These are phyloP conservation scores for Solanum corneliomulleri DNA, from an alignment of 257 asterid species.

Conservation along the genomic window DNA sequence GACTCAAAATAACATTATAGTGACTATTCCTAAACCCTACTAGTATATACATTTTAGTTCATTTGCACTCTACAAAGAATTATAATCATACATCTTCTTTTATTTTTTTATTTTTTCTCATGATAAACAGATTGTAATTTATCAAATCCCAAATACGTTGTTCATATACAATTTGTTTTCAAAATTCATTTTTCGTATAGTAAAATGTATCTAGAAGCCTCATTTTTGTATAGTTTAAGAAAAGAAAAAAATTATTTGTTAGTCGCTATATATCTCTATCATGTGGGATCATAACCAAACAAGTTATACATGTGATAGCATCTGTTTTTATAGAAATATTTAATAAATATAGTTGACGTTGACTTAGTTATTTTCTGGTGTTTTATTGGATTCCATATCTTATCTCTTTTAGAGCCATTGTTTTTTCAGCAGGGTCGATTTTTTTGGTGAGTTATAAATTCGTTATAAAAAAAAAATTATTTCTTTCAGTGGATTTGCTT, in stretches of 20 bases:
- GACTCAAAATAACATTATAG: too few relatives aligned
- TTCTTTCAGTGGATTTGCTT: too few relatives aligned
- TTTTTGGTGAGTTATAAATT: too few relatives aligned
- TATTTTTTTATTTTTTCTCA: neutral
- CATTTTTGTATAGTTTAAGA: neutral
- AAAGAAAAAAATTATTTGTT: neutral
- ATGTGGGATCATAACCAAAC: neutral
- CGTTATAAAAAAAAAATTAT: too few relatives aligned
- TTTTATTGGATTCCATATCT: neutral
- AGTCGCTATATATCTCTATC: neutral
- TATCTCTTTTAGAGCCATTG: too few relatives aligned
- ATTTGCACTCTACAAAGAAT: neutral
- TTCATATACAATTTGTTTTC: neutral
- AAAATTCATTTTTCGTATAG: neutral
- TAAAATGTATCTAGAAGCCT: neutral
- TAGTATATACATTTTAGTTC: neutral
- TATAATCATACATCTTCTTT: neutral
- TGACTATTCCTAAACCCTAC: neutral
- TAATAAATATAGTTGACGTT: neutral
- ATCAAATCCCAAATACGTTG: neutral
- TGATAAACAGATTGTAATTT: neutral
- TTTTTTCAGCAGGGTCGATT: too few relatives aligned
- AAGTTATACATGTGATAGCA: neutral
- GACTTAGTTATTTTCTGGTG: neutral
- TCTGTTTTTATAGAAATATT: neutral